A percentile compares a stretch with the other conserved stretches of the same genome.
Conservation (phyloP, 202 grass and related monocot genomes). For the Sporobolus alterniflorus region DNA sequence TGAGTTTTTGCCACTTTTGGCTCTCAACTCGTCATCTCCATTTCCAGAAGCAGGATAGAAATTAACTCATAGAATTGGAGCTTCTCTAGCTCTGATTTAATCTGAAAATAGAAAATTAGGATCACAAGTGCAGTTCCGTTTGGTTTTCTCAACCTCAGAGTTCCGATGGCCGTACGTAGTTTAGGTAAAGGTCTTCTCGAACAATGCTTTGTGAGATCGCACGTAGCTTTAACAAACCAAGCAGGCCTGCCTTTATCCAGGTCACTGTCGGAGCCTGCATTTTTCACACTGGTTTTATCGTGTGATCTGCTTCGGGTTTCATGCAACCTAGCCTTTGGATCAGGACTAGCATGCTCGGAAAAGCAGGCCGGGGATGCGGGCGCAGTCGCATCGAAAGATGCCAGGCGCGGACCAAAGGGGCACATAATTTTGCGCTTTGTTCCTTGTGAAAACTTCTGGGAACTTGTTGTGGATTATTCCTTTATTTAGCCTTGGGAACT, state of each 20-base stretch:
- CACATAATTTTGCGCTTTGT: slow-evolving; percentile 17
- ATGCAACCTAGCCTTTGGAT: not conserved
- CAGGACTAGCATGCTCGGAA: not conserved
- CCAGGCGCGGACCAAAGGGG: not conserved
- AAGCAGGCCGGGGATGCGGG: not conserved
- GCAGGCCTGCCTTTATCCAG: not conserved
- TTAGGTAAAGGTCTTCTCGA: slow-evolving; percentile 32
- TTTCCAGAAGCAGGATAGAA: too few relatives aligned
- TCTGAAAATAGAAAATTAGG: not conserved
- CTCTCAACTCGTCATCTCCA: not conserved
- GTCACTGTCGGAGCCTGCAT: not conserved
- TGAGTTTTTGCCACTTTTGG: slow-evolving; percentile 24
- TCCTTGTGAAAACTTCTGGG: not conserved
- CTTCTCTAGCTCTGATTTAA: not conserved
- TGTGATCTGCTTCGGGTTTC: not conserved
- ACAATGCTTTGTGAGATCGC: not conserved
- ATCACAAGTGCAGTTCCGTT: not conserved
- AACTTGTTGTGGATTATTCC: slow-evolving; percentile 16
- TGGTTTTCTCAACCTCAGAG: not conserved
- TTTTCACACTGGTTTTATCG: not conserved
- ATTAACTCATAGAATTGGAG: not conserved
- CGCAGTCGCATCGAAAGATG: slow-evolving; percentile 1
- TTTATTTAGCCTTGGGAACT: not conserved
- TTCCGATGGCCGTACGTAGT: not conserved
- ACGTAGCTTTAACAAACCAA: not conserved